Base-by-base conservation (phyloP, 306 rosid genomes). In the Prunus dulcis region DNA sequence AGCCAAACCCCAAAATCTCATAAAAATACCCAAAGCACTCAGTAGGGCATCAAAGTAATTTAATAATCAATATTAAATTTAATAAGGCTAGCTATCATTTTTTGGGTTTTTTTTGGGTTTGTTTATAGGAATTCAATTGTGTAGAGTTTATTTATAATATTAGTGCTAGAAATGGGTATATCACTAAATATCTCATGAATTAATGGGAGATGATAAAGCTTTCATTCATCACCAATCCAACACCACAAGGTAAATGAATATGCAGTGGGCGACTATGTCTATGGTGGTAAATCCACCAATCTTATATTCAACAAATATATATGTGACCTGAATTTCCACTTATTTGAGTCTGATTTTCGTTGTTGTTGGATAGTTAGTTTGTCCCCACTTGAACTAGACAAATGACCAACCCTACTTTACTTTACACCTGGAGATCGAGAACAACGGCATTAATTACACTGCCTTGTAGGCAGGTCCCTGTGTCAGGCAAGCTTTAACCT, bases 401-500 rank as follows among this genome's bases (percentile, higher is more conserved):
- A 64, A 34, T 62, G 67, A 30, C 43, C 45, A 62, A 6, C 19
- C 13, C 38, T 17, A 15, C 45, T 14, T 30, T 63, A 63, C 22
- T 62, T 28, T n/a, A 38, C 52, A 45, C 56, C 52, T 45, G 13
- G 53, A 56, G 28, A 46, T 8, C 23, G 30, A 22, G 9, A 19
- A 66, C 7, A 28, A 34, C 2, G 41, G 2, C 41, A 6, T 38
- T 38, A 38, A 7, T 38, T n/a, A 20, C 3, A 18, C 19, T 43
- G 34, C 43, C 60, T 51, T 30, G 7, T 28, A 17, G 10, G 46
- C 30, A 69, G 32, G 65, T 61, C 14, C 62, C 74, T 23, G 47
- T 70, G 18, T 47, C 65, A 6, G 69, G 22, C 76, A 23, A 47
- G 69, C 77, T 73, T 73, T 68, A 28, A 46, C 68, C 80, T 67